A percentile compares a stretch with the other conserved stretches of the same genome.
These are phyloP conservation scores for Rhizopogon vulgaris DNA, from an alignment of 768 basidiomycete species.

Conservation along the genomic window DNA sequence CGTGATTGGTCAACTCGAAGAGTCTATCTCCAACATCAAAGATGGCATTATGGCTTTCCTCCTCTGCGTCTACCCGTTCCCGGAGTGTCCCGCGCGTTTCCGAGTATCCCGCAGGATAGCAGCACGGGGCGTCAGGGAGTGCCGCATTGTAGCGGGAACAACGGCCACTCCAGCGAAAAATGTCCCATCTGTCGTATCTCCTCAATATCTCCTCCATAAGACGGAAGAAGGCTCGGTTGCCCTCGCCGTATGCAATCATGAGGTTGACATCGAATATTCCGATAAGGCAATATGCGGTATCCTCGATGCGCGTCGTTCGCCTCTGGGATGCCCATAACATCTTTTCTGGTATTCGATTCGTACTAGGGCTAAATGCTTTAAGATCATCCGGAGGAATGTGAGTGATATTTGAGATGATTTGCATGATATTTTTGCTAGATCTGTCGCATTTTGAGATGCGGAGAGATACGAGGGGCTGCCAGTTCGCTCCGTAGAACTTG, in stretches of 20 bases:
- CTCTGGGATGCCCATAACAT: constrained; percentile 13
- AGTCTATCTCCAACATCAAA: constrained; percentile 4
- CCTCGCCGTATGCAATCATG: constrained; percentile 14
- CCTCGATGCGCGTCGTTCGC: constrained; percentile 14
- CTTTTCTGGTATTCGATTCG: constrained; percentile 4
- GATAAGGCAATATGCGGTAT: constrained; percentile 13
- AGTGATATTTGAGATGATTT: constrained; percentile 1
- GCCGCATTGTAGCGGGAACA: constrained; percentile 3
- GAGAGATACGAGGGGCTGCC: constrained; percentile 8
- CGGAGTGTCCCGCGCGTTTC: not conserved
- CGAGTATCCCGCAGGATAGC: constrained; percentile 1
- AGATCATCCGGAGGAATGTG: constrained; percentile 4
- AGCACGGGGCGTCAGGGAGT: constrained; percentile 2
- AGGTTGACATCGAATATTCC: constrained; percentile 12
- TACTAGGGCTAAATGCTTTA: constrained; percentile 2
- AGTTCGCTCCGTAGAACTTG: constrained; percentile 11
- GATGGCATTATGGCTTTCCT: not conserved
- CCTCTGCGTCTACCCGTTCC: not conserved
- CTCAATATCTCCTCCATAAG: constrained; percentile 7
- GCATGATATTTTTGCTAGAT: not conserved
- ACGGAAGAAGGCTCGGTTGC: constrained; percentile 11
- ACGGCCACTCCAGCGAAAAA: constrained; percentile 6
- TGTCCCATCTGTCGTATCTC: constrained; percentile 8
- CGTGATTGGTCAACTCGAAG: constrained; percentile 8
- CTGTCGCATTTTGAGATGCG: constrained; percentile 2